These are phyloP conservation scores for Botrytis pseudocinerea DNA, from an alignment of 2,329 filamentous ascomycete genomes.

Conservation along the genomic window DNA sequence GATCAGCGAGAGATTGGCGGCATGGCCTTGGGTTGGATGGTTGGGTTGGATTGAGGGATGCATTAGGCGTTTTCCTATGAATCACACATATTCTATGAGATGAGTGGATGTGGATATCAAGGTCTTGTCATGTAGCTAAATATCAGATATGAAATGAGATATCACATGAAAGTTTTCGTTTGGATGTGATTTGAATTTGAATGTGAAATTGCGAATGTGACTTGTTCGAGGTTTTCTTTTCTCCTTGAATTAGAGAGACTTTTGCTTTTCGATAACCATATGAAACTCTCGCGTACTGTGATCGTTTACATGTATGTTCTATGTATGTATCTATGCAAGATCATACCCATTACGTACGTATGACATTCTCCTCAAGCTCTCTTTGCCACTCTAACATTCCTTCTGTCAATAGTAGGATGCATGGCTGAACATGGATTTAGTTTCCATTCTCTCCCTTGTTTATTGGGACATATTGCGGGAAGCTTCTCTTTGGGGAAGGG, in stretches of 20 bases:
- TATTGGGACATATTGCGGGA: neutral
- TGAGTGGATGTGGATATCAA: neutral
- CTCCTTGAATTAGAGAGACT: neutral
- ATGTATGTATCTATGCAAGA: too few relatives aligned
- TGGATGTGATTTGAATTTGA: neutral
- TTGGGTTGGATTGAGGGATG: constrained; percentile 5
- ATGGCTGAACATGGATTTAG: too few relatives aligned
- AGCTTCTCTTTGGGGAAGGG: neutral
- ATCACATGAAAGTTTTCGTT: neutral
- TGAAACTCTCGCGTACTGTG: too few relatives aligned
- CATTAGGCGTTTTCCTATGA: constrained; percentile 10
- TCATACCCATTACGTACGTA: neutral
- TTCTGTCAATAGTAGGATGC: neutral
- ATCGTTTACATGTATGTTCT: neutral
- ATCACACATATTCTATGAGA: constrained; percentile 9
- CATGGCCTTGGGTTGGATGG: neutral
- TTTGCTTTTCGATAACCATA: neutral
- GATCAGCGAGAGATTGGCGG: constrained; percentile 2
- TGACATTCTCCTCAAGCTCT: neutral
- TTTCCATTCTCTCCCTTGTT: neutral
- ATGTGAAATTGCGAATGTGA: neutral
- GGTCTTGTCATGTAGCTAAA: constrained; percentile 12
- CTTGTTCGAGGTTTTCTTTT: neutral
- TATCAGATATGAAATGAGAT: constrained; percentile 9
- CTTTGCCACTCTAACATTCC: neutral